Evolutionary conservation across 495 filamentous ascomycete genomes (phyloP), one percentile per base, ranked within the genome.

Genomic region (Penicillium alfredii): DNA sequence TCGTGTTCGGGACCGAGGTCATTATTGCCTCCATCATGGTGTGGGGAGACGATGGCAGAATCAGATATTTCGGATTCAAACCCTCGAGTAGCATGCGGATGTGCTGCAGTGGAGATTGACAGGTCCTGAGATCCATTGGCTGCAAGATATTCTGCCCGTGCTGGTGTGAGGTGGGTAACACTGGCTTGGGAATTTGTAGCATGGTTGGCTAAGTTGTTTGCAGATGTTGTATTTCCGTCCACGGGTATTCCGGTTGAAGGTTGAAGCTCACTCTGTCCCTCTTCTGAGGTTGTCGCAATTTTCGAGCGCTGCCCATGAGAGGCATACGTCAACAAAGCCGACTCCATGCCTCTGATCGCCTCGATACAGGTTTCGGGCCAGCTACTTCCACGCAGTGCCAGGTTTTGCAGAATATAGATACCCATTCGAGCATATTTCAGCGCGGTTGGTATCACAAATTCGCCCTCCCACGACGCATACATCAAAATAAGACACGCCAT

Each of bases 401-500:
- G 42, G 33, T 60, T 62, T 26, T 61, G 44, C 27, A 66, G 50
- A 12, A 69, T 50, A 5, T 35, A 34, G 2, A 65, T 46, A 0
- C 55, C 61, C 25, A 51, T 59, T 32, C 42, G 44, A 8, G 61
- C 58, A 28, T 66, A 66, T 38, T 61, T 59, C 16, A 45, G 41
- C 8, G 64, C 64, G 4, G 49, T 53, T 0, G 45, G n/a, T 0
- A 47, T 25, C 2, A 60, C 39, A 16, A 69, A 47, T 15, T 67
- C 51, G 4, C 56, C 57, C 33, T 64, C 58, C 55, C 60, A 65
- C 4, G 61, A 61, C n/a, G 64, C 64, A 38, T 64, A 68, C 37
- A 72, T 55, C 34, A 72, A 23, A 27, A 72, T 58, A n/a, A 72
- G 48, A 35, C 59, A 66, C 17, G 64, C 62, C 66, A 72, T 71